Base-by-base conservation (phyloP, 768 basidiomycete genomes). In the Cytidiella melzeri region DNA sequence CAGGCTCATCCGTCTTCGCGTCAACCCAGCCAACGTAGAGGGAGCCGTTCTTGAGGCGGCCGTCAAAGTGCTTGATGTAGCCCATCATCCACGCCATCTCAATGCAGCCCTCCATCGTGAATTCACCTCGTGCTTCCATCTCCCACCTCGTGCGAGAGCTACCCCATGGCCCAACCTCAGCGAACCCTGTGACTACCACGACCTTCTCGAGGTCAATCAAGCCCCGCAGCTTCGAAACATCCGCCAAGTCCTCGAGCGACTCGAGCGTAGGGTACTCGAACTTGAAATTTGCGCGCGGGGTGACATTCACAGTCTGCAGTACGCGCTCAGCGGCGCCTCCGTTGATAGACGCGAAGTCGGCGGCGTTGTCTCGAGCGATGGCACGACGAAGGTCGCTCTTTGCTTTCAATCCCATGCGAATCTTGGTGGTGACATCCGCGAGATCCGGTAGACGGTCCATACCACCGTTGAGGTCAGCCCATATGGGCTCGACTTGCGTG, bases 1-100 rank as follows among this genome's bases (percentile, higher is more conserved):
- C 86, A 5, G 96, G 92, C 55, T 98, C 94, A 39, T 73, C 79
- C 12, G 87, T 81, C 75, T 96, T 95, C 62, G 84, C 82, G 61
- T 98, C 95, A 43, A 97, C 93, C 96, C 96, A 99, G 27, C 96
- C 96, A 57, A 99, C 95, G 61, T 97, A 87, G 26, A 95, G 75
- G 26, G 88, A 80, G 39, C 92, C 92, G 57, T 88, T 82, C 71
- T 95, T 93, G 57, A 98, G 78, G 50, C 92, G 92, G 15, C 96
- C 96, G 57, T 99, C 91, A 68, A 97, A 95, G 73, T 99, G 93
- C 68, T 94, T 96, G 79, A 98, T 96, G 70, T 80, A 82, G 37
- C 96, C 95, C 91, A 94, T 98, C 69, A 98, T 84, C 94, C 95
- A 99, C 2, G 95, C 94, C 89, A 99, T 95, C 72, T 99, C 96